Conservation (phyloP, 2,329 filamentous ascomycete species). For the Atkinsonella hypoxylon region DNA sequence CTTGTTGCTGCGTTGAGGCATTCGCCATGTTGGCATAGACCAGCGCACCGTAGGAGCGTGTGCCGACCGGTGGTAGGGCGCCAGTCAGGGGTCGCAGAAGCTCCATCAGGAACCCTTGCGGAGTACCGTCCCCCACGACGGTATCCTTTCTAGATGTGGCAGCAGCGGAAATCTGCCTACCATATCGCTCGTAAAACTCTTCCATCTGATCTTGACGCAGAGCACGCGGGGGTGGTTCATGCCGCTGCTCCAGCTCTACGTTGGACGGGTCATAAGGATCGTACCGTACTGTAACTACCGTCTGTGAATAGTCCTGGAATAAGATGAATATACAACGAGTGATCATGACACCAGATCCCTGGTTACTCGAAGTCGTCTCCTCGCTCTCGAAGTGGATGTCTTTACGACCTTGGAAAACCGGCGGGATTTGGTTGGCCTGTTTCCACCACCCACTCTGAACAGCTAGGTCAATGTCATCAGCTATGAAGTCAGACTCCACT, state of each 20-base stretch:
- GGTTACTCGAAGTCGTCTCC: slow-evolving; percentile 57
- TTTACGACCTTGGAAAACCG: slow-evolving; percentile 66
- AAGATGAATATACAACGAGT: slow-evolving; percentile 78
- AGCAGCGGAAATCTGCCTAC: slow-evolving; percentile 61
- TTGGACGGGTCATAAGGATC: slow-evolving; percentile 63
- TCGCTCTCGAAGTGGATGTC: slow-evolving; percentile 78
- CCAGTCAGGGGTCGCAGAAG: slow-evolving; percentile 62
- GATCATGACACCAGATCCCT: slow-evolving; percentile 57
- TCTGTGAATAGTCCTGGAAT: slow-evolving; percentile 94
- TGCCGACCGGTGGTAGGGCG: slow-evolving; percentile 75
- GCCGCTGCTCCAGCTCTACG: slow-evolving; percentile 68
- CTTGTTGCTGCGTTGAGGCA: slow-evolving; percentile 76
- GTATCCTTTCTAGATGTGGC: slow-evolving; percentile 63
- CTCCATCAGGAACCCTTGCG: slow-evolving; percentile 65
- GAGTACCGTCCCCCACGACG: slow-evolving; percentile 73
- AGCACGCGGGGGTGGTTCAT: slow-evolving; percentile 69
- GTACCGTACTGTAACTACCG: slow-evolving; percentile 69
- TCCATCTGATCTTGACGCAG: slow-evolving; percentile 92
- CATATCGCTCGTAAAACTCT: slow-evolving; percentile 68
- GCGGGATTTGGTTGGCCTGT: slow-evolving; percentile 65
- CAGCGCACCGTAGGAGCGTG: slow-evolving; percentile 76
- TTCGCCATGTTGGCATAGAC: slow-evolving; percentile 95
- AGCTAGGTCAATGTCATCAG: slow-evolving; percentile 73
- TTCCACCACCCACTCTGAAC: slow-evolving; percentile 76
- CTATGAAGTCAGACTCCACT: slow-evolving; percentile 72